phyloP scores from a whole-genome alignment of 805 yeast genomes.

The Sporopachydermia quercuum region DNA sequence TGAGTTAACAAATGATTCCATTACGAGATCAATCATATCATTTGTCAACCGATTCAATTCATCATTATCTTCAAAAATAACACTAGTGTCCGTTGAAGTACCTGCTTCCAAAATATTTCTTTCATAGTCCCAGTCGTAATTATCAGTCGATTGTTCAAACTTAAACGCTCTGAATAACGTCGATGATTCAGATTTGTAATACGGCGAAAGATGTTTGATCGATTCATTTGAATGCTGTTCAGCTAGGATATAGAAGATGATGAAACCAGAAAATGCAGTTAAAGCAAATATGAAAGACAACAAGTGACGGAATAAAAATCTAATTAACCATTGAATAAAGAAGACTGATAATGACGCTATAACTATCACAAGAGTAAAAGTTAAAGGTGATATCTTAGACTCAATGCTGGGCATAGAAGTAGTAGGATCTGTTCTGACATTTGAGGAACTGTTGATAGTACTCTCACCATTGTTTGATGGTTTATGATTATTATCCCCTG shows the following conservation, averaged over 20 bases:
- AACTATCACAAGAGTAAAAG: neutral
- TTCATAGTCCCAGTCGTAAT: neutral
- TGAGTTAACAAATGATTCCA: constrained; percentile 36
- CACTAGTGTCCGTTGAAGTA: neutral
- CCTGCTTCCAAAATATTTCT: neutral
- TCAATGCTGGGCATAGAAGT: too few relatives aligned
- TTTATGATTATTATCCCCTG: too few relatives aligned
- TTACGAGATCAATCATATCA: constrained; percentile 30
- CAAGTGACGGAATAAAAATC: neutral
- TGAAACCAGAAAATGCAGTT: neutral
- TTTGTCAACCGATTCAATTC: constrained; percentile 15
- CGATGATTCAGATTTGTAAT: neutral
- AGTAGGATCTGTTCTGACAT: too few relatives aligned
- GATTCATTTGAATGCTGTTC: too few relatives aligned
- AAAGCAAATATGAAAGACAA: neutral
- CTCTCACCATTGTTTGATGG: too few relatives aligned
- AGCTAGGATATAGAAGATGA: neutral
- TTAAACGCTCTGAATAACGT: neutral
- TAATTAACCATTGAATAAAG: neutral
- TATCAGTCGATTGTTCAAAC: too few relatives aligned
- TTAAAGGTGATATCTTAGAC: too few relatives aligned
- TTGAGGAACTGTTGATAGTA: too few relatives aligned
- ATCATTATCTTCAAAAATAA: neutral
- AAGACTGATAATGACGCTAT: neutral
- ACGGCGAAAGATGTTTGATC: too few relatives aligned